Base-by-base conservation (phyloP, 2,329 filamentous ascomycete genomes). In the Aspergillus phoenicis region DNA sequence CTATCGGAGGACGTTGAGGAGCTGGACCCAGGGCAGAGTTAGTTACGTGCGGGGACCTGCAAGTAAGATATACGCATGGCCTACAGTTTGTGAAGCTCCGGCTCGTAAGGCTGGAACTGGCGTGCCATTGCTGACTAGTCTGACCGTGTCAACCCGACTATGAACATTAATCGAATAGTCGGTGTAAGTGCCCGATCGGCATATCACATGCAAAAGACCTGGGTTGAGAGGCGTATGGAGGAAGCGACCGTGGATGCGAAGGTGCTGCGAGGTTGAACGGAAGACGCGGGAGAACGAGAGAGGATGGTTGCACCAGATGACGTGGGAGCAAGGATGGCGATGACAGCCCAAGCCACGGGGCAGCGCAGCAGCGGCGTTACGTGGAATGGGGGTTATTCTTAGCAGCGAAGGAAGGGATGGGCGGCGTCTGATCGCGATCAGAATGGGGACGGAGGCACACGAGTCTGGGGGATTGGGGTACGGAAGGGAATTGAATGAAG, bases 91-190 rank as follows among this genome's bases (percentile, higher is more conserved):
- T 68, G 65, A 55, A 58, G 60, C 60, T 64, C 65, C 28, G 64
- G 68, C 53, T 68, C 67, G 43, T 70, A 70, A 41, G 67, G 62
- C 57, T 68, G 66, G 30, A 65, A 62, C 41, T 64, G 64, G 61
- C 70, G 69, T 60, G 73, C 68, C 73, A 75, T 75, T 53, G 39
- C 33, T 64, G 22, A 49, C 45, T 52, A 51, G 57, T 58, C 58
- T 33, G 48, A 26, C 55, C 22, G 53, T n/a, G 22, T 38, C 38
- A 51, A 56, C 13, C 53, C 43, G 56, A 47, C 24, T 39, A 48
- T 43, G 10, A 58, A 39, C 43, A 49, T 52, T 51, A 41, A 57
- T 51, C 52, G 28, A 36, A n/a, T n/a, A 41, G 43, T 52, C 33
- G 24, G 57, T 58, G 52, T 54, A 48, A 28, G 48, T 30, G 43